A percentile compares a stretch with the other conserved stretches of the same genome.
phyloP scores from a whole-genome alignment of 129 eudicot genomes.

The Tagetes erecta region DNA sequence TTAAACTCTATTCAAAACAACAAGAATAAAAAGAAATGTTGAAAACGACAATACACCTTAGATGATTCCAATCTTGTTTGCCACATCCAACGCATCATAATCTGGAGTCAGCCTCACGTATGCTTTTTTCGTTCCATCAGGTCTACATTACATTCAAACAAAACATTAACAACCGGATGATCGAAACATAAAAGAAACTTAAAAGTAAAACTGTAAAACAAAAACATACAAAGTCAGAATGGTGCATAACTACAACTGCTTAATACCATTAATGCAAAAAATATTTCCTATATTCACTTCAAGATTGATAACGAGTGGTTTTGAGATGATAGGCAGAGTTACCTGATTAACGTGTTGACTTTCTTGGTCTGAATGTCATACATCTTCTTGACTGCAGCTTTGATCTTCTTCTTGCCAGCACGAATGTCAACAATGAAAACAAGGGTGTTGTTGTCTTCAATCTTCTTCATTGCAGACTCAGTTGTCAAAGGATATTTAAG shows the following conservation, averaged over 20 bases:
- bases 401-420: conserved; percentile 71
- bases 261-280: too few relatives aligned
- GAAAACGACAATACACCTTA: conserved; percentile 27
- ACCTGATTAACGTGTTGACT: conserved; percentile 74
- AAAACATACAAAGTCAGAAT: background rate
- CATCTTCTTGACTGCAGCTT: conserved; percentile 72
- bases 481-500: conserved; percentile 69
- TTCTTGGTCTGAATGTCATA: conserved; percentile 79
- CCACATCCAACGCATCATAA: conserved; percentile 62
- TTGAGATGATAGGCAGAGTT: background rate
- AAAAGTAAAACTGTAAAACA: background rate
- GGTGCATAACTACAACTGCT: background rate
- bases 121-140: conserved; percentile 65
- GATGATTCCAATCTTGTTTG: conserved; percentile 66
- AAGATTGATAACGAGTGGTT: background rate
- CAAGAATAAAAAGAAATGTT: conserved; percentile 28
- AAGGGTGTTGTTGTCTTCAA: conserved; percentile 69
- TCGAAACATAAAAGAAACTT: background rate
- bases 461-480: conserved; percentile 74
- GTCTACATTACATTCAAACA: conserved; percentile 33
- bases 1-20: conserved; percentile 26
- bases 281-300: too few relatives aligned
- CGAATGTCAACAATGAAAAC: conserved; percentile 75
- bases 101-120: conserved; percentile 61
- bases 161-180: background rate